Percentiles rank a stretch among this genome's conserved stretches.
These are phyloP conservation scores for thale cress (Arabidopsis thaliana) DNA, from an alignment of 345 rosid genomes.

Conservation along the genomic window DNA sequence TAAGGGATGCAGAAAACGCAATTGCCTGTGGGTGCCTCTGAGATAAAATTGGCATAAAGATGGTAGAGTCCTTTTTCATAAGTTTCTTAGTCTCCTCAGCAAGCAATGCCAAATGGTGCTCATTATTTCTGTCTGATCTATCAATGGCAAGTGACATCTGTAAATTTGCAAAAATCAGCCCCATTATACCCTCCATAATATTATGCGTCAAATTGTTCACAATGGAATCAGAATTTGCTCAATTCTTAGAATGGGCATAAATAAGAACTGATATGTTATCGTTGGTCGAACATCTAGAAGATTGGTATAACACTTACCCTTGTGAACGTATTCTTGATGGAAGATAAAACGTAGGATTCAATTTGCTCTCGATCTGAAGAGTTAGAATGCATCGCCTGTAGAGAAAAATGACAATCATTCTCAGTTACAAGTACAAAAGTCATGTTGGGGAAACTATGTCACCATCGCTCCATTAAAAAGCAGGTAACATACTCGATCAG, in stretches of 20 bases:
- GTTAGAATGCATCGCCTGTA: constrained; percentile 68
- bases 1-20: constrained; percentile 75
- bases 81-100: constrained; percentile 86
- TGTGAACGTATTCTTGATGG: constrained; percentile 77
- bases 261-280: neutral
- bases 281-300: too few species aligned
- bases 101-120: constrained; percentile 84
- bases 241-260: constrained; percentile 16
- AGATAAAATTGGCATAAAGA: constrained; percentile 76
- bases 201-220: constrained; percentile 13
- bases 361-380: constrained; percentile 84
- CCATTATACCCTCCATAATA: constrained; percentile 20
- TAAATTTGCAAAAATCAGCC: constrained; percentile 38
- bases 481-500: constrained; percentile 66
- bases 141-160: constrained; percentile 77
- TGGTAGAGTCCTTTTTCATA: constrained; percentile 70
- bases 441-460: neutral
- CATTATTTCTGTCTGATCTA: constrained; percentile 63
- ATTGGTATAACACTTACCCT: constrained; percentile 58
- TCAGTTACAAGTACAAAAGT: constrained; percentile 29
- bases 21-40: constrained; percentile 85
- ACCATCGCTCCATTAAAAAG: neutral
- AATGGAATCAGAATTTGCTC: constrained; percentile 1
- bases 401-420: constrained; percentile 36
- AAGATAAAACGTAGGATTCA: constrained; percentile 79